Conservation (phyloP, 2,329 filamentous ascomycete genomes). For the Ceratocystis destructans region DNA sequence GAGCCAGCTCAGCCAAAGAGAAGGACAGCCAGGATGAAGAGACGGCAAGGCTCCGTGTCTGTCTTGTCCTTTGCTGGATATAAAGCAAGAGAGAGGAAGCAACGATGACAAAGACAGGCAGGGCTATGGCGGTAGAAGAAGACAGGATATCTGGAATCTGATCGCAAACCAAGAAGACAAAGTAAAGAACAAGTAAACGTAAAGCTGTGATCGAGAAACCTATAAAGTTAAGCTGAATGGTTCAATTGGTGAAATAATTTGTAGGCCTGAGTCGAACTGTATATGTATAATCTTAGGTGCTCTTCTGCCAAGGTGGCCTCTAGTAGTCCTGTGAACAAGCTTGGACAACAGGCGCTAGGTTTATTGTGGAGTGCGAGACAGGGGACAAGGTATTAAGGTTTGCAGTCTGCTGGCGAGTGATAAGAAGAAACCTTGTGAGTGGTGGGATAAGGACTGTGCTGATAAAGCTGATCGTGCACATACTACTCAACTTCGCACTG, state of each 20-base stretch:
- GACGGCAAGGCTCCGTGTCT: not conserved
- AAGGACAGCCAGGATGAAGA: not conserved
- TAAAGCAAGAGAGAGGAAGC: not conserved
- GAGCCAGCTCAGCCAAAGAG: constrained; percentile 3
- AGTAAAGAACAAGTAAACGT: not conserved
- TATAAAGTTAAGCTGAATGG: not conserved
- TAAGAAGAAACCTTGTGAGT: not conserved
- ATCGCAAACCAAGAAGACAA: not conserved
- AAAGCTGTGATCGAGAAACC: not conserved
- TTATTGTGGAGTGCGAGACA: not conserved
- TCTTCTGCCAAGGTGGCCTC: constrained; percentile 17
- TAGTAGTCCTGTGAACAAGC: constrained; percentile 1
- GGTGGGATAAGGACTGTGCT: not conserved
- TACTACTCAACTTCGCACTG: not conserved
- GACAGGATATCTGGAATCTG: not conserved
- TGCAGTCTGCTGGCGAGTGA: not conserved
- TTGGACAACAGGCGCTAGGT: not conserved
- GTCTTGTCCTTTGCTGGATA: not conserved
- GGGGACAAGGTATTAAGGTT: not conserved
- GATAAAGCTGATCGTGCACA: not conserved
- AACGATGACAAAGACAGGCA: not conserved
- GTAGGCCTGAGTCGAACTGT: constrained; percentile 5
- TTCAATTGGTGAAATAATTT: not conserved
- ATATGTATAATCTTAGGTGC: constrained; percentile 1
- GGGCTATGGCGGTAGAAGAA: not conserved